These are phyloP conservation scores for Phytopythium boreale DNA, from an alignment of 352 stramenopile genomes.

Conservation along the genomic window DNA sequence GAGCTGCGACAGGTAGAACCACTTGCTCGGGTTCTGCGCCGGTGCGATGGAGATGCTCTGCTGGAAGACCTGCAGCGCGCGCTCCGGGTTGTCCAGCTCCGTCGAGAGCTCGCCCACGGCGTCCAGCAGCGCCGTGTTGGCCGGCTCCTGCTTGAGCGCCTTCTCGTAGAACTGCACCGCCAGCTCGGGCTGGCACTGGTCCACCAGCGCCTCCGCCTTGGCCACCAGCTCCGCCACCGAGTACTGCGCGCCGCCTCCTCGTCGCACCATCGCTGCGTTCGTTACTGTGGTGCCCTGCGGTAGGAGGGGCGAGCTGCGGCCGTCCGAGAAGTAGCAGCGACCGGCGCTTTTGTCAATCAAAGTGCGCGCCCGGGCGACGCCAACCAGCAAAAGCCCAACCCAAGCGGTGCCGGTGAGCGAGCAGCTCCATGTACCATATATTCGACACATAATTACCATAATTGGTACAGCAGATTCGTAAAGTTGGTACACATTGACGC, in stretches of 20 bases:
- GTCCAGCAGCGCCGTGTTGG: constrained; percentile 71
- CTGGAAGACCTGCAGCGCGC: constrained; percentile 67
- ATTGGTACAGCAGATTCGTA: neutral
- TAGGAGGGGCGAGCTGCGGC: too few relatives aligned
- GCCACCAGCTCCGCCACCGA: constrained; percentile 70
- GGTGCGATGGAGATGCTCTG: constrained; percentile 66
- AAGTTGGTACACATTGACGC: neutral
- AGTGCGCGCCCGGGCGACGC: neutral
- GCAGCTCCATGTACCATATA: neutral
- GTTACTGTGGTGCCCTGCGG: neutral
- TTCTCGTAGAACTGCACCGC: constrained; percentile 85
- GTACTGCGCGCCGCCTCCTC: constrained; percentile 30
- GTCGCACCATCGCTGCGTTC: constrained; percentile 15
- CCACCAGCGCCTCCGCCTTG: constrained; percentile 82
- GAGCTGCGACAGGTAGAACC: constrained; percentile 84
- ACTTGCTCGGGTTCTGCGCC: constrained; percentile 76
- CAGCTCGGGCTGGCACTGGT: constrained; percentile 82
- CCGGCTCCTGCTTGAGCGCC: constrained; percentile 63
- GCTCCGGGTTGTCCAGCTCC: constrained; percentile 80
- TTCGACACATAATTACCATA: neutral
- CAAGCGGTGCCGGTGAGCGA: neutral
- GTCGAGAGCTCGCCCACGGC: constrained; percentile 77
- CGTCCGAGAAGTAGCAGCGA: neutral
- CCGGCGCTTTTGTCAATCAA: neutral
- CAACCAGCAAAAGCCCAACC: constrained; percentile 1